Evolutionary conservation across 257 asterid genomes (phyloP).

Genomic region (Haberlea rhodopensis): DNA sequence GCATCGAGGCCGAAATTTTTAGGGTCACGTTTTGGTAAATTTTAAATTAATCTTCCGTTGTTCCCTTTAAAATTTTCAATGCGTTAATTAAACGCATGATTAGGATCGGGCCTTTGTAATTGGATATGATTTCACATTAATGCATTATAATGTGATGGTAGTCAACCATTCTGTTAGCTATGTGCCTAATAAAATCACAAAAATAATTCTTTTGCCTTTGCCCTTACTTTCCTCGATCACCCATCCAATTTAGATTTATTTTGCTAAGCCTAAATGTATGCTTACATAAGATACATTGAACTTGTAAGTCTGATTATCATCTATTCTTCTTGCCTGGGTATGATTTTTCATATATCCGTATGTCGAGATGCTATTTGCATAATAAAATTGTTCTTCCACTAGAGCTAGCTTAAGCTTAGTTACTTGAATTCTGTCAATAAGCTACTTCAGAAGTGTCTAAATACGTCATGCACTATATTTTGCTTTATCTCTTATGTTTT

Average conservation of each 20-base stretch:
- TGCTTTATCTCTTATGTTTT: conserved; percentile 9
- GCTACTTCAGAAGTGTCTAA: conserved; percentile 9
- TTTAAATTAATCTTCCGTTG: too few relatives aligned
- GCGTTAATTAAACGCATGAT: too few relatives aligned
- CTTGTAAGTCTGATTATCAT: not conserved
- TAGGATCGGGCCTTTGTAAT: too few relatives aligned
- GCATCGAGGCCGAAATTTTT: too few relatives aligned
- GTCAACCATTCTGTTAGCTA: conserved; percentile 2
- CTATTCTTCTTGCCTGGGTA: conserved; percentile 5
- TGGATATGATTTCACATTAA: conserved; percentile 80
- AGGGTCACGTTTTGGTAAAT: too few relatives aligned
- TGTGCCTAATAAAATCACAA: conserved; percentile 3
- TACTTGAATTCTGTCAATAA: conserved; percentile 2
- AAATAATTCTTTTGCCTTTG: not conserved
- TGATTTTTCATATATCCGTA: conserved; percentile 7
- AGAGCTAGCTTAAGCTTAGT: conserved; percentile 20
- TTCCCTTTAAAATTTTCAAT: too few relatives aligned
- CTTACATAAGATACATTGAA: not conserved
- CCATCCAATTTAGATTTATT: not conserved
- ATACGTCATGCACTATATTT: not conserved
- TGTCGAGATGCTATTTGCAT: not conserved
- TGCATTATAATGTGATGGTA: conserved; percentile 82
- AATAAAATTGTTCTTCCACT: not conserved
- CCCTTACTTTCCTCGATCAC: not conserved
- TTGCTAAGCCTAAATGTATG: conserved; percentile 5